These are phyloP conservation scores for Elsinoe fawcettii DNA, from an alignment of 2,329 filamentous ascomycete genomes.

Conservation along the genomic window DNA sequence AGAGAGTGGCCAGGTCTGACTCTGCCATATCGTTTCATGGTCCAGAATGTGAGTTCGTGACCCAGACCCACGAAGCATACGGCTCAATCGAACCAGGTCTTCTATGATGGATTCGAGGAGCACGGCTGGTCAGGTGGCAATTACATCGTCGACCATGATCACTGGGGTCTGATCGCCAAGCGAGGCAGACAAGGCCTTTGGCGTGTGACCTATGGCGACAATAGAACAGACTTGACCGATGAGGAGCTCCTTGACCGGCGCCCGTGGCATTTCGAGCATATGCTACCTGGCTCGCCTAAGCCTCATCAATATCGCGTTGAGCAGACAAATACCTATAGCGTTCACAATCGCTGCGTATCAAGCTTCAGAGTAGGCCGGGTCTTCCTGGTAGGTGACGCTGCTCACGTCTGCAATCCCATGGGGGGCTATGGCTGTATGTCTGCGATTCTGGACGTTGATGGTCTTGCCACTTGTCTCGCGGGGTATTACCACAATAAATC, in stretches of 20 bases:
- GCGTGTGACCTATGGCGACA: slow-evolving; percentile 36
- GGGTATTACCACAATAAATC: slow-evolving; percentile 20
- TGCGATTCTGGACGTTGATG: slow-evolving; percentile 23
- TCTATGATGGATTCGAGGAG: slow-evolving; percentile 1
- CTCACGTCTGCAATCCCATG: slow-evolving; percentile 26
- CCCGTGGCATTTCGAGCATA: slow-evolving; percentile 22
- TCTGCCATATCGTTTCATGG: slow-evolving; percentile 25
- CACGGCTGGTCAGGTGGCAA: not conserved
- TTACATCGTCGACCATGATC: slow-evolving; percentile 28
- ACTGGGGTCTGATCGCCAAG: slow-evolving; percentile 24
- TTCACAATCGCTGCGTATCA: slow-evolving; percentile 33
- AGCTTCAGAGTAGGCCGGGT: slow-evolving; percentile 29
- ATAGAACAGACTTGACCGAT: slow-evolving; percentile 24
- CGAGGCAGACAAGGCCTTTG: slow-evolving; percentile 30
- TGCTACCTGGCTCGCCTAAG: slow-evolving; percentile 23
- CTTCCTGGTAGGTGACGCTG: slow-evolving; percentile 34
- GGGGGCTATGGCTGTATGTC: slow-evolving; percentile 24
- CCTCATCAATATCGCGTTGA: slow-evolving; percentile 28
- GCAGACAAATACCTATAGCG: slow-evolving; percentile 34
- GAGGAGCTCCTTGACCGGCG: slow-evolving; percentile 22
- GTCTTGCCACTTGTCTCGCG: slow-evolving; percentile 23
- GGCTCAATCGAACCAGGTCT: not conserved
- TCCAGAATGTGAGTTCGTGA: slow-evolving; percentile 24
- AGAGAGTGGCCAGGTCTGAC: slow-evolving; percentile 18
- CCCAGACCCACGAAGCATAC: too few species aligned